These are phyloP conservation scores for Cladochytrium replicatum DNA, from an alignment of 192 early-diverging fungal species.

Conservation along the genomic window DNA sequence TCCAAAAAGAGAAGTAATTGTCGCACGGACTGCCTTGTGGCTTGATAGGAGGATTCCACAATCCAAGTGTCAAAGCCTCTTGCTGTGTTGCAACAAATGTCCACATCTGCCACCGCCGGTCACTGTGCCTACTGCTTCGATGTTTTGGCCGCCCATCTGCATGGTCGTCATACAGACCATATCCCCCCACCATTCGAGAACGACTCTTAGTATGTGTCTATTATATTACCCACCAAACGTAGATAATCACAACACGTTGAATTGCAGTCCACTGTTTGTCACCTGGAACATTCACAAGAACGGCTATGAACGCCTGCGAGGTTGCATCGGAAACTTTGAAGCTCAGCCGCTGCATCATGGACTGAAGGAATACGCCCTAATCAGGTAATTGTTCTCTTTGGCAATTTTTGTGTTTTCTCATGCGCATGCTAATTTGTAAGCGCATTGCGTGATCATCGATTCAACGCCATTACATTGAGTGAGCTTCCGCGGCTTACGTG, in stretches of 20 bases:
- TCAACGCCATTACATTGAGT: slow-evolving; percentile 55
- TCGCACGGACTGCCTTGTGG: no score
- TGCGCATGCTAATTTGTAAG: slow-evolving; percentile 23
- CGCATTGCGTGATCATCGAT: slow-evolving; percentile 75
- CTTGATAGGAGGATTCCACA: no score
- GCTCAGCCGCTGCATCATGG: slow-evolving; percentile 58
- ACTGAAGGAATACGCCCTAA: slow-evolving; percentile 69
- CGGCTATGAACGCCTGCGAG: slow-evolving; percentile 53
- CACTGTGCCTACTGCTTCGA: slow-evolving; percentile 81
- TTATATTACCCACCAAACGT: background rate
- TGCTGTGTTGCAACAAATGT: no score
- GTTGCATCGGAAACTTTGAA: slow-evolving; percentile 89
- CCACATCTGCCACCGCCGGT: no score
- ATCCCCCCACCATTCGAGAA: slow-evolving; percentile 44
- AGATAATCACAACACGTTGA: background rate
- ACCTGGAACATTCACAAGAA: slow-evolving; percentile 54
- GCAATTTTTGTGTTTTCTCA: background rate
- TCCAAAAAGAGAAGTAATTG: no score
- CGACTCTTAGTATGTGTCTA: slow-evolving; percentile 45
- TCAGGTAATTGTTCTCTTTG: slow-evolving; percentile 34
- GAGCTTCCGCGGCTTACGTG: slow-evolving; percentile 65
- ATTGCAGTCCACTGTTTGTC: slow-evolving; percentile 66
- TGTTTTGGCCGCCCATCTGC: slow-evolving; percentile 53
- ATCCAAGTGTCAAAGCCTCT: no score
- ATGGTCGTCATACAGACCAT: slow-evolving; percentile 17